phyloP scores from a whole-genome alignment of 1,284 basidiomycete species.

The Naganishia cerealis region DNA sequence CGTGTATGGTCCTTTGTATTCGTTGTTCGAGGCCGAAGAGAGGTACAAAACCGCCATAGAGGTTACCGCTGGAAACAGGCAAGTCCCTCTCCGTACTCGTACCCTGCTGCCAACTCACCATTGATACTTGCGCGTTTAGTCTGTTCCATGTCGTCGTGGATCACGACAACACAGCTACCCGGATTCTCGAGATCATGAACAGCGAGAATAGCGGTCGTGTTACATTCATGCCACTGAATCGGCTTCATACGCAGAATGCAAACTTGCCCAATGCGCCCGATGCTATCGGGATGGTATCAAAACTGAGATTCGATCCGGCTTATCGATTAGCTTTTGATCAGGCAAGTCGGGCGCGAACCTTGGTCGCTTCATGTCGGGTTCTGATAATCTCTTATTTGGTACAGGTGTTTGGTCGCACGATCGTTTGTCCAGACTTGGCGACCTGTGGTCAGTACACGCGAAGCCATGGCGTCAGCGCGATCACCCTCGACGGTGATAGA shows the following conservation, averaged over 20 bases:
- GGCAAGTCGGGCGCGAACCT: conserved; percentile 37
- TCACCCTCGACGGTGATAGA: conserved; percentile 96
- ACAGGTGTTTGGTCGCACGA: conserved; percentile 91
- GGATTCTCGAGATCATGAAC: conserved; percentile 86
- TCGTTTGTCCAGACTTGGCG: conserved; percentile 87
- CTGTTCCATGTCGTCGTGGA: conserved; percentile 98
- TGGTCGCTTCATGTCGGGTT: not conserved
- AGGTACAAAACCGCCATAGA: conserved; percentile 93
- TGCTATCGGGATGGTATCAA: conserved; percentile 81
- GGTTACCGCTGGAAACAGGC: conserved; percentile 91
- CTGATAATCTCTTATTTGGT: not conserved
- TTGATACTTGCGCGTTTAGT: conserved; percentile 54
- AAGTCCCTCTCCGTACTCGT: conserved; percentile 32
- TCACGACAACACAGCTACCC: conserved; percentile 84
- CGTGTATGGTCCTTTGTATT: conserved; percentile 91
- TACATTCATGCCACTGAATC: conserved; percentile 97
- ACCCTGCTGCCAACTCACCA: not conserved
- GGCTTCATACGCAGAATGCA: conserved; percentile 73
- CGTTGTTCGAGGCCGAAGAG: conserved; percentile 87
- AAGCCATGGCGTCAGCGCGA: conserved; percentile 90
- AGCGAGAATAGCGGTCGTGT: conserved; percentile 82
- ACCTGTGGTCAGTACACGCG: conserved; percentile 93
- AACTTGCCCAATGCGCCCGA: conserved; percentile 76
- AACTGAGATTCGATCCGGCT: conserved; percentile 72
- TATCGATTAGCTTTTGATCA: conserved; percentile 88